These are phyloP conservation scores for Trichocladium uniseriatum DNA, from an alignment of 495 filamentous ascomycete species.

Conservation along the genomic window DNA sequence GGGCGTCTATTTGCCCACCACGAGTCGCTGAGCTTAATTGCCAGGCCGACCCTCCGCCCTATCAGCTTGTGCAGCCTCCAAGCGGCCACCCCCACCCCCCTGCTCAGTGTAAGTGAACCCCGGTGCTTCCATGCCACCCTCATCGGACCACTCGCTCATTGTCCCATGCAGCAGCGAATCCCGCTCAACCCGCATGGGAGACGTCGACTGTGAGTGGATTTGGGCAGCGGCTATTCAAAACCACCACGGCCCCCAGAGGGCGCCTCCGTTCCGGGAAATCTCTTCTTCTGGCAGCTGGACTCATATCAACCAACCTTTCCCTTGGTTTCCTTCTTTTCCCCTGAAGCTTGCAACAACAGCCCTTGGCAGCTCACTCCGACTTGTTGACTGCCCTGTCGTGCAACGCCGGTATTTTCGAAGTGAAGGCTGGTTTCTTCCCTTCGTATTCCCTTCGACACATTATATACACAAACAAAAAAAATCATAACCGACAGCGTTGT, in stretches of 20 bases:
- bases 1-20: constrained; percentile 32
- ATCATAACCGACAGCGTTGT: constrained; percentile 11
- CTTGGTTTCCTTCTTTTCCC: constrained; percentile 19
- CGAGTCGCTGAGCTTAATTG: constrained; percentile 28
- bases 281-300: constrained; percentile 44
- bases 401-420: constrained; percentile 10
- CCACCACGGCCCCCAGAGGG: constrained; percentile 31
- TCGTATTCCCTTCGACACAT: constrained; percentile 12
- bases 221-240: constrained; percentile 46
- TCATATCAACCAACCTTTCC: constrained; percentile 38
- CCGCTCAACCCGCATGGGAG: too few relatives aligned
- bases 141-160: constrained; percentile 24
- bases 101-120: constrained; percentile 19
- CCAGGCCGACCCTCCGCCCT: constrained; percentile 20
- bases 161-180: constrained; percentile 33
- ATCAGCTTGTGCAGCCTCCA: constrained; percentile 21
- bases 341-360: constrained; percentile 12
- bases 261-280: constrained; percentile 22
- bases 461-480: constrained; percentile 15
- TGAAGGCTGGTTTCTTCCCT: constrained; percentile 31
- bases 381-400: constrained; percentile 7
- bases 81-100: constrained; percentile 14
- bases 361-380: constrained; percentile 11
- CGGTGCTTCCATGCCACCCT: constrained; percentile 13
- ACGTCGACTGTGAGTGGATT: constrained; percentile 20